Conservation (phyloP, 2,329 filamentous ascomycete species). For the Fusarium pseudonygamai region DNA sequence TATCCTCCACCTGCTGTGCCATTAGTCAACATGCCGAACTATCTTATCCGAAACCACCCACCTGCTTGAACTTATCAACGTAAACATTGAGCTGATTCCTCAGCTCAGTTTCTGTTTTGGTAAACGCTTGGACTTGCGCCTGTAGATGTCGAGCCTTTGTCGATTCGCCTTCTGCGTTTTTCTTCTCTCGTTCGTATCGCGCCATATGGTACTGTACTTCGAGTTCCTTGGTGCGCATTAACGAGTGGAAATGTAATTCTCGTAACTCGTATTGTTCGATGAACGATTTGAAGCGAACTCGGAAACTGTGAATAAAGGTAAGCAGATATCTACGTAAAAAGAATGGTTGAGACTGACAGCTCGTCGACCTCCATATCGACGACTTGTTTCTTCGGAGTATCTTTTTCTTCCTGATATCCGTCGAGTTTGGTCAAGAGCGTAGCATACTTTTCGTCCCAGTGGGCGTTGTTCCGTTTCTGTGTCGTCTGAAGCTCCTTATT, state of each 20-base stretch:
- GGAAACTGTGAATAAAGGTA: conserved; percentile 66
- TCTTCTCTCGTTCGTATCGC: conserved; percentile 89
- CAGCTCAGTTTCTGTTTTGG: conserved; percentile 93
- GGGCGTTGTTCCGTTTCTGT: conserved; percentile 82
- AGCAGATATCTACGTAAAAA: background rate
- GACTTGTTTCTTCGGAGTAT: conserved; percentile 80
- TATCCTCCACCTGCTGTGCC: conserved; percentile 86
- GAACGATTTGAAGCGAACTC: conserved; percentile 90
- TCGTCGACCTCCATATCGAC: conserved; percentile 91
- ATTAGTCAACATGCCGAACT: conserved; percentile 41
- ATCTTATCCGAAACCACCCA: conserved; percentile 56
- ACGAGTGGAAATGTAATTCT: conserved; percentile 91
- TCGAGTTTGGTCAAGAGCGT: conserved; percentile 85
- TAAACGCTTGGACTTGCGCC: conserved; percentile 91
- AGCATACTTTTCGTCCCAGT: conserved; percentile 87
- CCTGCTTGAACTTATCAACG: conserved; percentile 99
- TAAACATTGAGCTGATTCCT: conserved; percentile 97
- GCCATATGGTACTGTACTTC: conserved; percentile 94
- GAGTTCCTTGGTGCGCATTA: conserved; percentile 92
- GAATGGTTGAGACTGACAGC: conserved; percentile 65
- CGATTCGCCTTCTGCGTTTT: conserved; percentile 83
- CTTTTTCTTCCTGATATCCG: conserved; percentile 86
- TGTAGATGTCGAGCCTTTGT: conserved; percentile 86
- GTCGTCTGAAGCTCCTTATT: conserved; percentile 90
- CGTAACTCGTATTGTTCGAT: conserved; percentile 97